A percentile compares a stretch with the other conserved stretches of the same genome.
Evolutionary conservation across 2,329 filamentous ascomycete genomes (phyloP).

Genomic region (Talaromyces sp.): DNA sequence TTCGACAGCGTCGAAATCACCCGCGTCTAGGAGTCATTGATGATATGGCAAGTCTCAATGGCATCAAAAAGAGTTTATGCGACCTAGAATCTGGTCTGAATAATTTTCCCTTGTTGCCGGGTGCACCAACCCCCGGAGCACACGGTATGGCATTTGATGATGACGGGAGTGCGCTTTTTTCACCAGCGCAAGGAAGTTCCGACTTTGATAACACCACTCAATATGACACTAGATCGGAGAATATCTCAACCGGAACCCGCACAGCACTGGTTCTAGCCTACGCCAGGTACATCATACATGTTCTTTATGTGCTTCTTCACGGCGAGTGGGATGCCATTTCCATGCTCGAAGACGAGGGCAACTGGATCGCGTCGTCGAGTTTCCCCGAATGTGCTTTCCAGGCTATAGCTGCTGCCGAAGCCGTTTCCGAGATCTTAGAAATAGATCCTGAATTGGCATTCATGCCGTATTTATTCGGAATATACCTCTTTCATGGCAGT

Average conservation of each 20-base stretch:
- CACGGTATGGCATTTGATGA: background rate
- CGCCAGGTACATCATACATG: constrained; percentile 45
- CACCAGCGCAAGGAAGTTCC: background rate
- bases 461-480: constrained; percentile 51
- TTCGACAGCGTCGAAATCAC: constrained; percentile 42
- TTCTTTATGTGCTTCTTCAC: constrained; percentile 45
- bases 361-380: constrained; percentile 44
- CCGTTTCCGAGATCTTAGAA: constrained; percentile 42
- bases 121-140: background rate
- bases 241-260: background rate
- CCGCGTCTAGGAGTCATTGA: constrained; percentile 38
- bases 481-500: constrained; percentile 49
- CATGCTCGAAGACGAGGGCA: constrained; percentile 46
- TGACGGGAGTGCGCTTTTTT: constrained; percentile 13
- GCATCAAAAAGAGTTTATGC: background rate
- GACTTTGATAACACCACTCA: background rate
- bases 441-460: constrained; percentile 49
- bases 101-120: background rate
- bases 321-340: constrained; percentile 49
- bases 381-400: constrained; percentile 46
- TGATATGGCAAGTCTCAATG: constrained; percentile 23
- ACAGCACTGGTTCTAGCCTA: constrained; percentile 41
- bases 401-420: constrained; percentile 44
- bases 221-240: background rate
- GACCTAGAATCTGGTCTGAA: background rate